phyloP scores from a whole-genome alignment of 1,139 yeast genomes.

The Torulaspora globosa region DNA sequence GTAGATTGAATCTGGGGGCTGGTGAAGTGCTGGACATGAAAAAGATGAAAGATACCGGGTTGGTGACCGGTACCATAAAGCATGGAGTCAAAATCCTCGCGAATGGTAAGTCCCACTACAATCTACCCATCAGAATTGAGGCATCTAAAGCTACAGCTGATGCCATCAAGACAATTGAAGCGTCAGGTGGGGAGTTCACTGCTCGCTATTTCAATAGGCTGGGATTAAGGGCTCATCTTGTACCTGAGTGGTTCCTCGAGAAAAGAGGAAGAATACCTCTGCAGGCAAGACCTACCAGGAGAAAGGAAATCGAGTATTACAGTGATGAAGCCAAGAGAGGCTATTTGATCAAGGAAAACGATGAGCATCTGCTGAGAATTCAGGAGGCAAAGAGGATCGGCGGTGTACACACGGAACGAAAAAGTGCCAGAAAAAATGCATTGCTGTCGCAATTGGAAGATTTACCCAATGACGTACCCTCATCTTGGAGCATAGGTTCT shows the following conservation, averaged over 20 bases:
- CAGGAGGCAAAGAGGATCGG: constrained; percentile 28
- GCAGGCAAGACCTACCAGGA: constrained; percentile 79
- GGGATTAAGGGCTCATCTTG: constrained; percentile 68
- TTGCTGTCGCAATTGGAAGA: constrained; percentile 31
- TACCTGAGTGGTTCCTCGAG: constrained; percentile 65
- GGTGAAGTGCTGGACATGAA: constrained; percentile 65
- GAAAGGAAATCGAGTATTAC: constrained; percentile 77
- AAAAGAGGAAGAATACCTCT: constrained; percentile 78
- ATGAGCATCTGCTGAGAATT: constrained; percentile 35
- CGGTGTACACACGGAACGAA: constrained; percentile 18
- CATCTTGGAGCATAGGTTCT: constrained; percentile 20
- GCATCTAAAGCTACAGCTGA: constrained; percentile 74
- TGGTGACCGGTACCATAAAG: constrained; percentile 63
- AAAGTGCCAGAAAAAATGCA: constrained; percentile 25
- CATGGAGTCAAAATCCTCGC: constrained; percentile 84
- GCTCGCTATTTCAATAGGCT: constrained; percentile 66
- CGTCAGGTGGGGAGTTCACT: constrained; percentile 65
- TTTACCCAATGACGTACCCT: constrained; percentile 9
- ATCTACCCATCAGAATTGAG: constrained; percentile 65
- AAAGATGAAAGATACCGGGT: constrained; percentile 62
- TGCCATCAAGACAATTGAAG: constrained; percentile 72
- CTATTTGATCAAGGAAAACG: constrained; percentile 48
- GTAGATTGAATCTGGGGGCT: constrained; percentile 60
- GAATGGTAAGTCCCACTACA: constrained; percentile 54
- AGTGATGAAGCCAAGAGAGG: constrained; percentile 72